These are phyloP conservation scores for Pisolithus tinctorius DNA, from an alignment of 768 basidiomycete genomes.

Conservation along the genomic window DNA sequence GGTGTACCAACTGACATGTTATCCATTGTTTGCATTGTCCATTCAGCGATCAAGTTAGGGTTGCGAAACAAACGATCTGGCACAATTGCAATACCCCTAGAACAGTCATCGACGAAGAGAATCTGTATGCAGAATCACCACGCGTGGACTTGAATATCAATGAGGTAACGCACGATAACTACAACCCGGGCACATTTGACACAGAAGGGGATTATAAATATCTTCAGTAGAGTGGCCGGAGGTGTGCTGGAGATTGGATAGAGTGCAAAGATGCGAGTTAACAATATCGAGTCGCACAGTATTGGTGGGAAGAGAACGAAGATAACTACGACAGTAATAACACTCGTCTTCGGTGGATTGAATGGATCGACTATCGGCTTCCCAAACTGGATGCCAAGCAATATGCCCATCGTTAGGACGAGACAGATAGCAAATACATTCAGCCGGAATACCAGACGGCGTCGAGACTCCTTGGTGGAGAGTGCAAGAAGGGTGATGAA, in stretches of 20 bases:
- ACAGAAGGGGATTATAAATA: too few relatives aligned
- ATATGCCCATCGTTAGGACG: too few relatives aligned
- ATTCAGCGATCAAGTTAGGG: constrained; percentile 1
- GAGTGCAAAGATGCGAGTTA: too few relatives aligned
- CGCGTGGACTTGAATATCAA: background rate
- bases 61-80: background rate
- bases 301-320: constrained; percentile 26
- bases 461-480: too few relatives aligned
- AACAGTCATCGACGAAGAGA: background rate
- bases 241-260: too few relatives aligned
- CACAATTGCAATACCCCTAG: background rate
- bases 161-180: constrained; percentile 4
- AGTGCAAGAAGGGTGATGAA: too few relatives aligned
- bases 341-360: constrained; percentile 7
- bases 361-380: constrained; percentile 10
- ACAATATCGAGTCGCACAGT: constrained; percentile 2
- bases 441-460: too few relatives aligned
- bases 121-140: background rate
- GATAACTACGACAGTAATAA: constrained; percentile 14
- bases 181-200: constrained; percentile 1
- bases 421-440: too few relatives aligned
- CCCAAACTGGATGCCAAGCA: background rate
- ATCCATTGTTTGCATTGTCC: constrained; percentile 28
- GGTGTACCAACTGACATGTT: constrained; percentile 20
- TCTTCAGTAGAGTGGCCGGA: too few relatives aligned